These are phyloP conservation scores for Wallacemonas sp. DNA, from an alignment of 208 protist genomes.

Conservation along the genomic window DNA sequence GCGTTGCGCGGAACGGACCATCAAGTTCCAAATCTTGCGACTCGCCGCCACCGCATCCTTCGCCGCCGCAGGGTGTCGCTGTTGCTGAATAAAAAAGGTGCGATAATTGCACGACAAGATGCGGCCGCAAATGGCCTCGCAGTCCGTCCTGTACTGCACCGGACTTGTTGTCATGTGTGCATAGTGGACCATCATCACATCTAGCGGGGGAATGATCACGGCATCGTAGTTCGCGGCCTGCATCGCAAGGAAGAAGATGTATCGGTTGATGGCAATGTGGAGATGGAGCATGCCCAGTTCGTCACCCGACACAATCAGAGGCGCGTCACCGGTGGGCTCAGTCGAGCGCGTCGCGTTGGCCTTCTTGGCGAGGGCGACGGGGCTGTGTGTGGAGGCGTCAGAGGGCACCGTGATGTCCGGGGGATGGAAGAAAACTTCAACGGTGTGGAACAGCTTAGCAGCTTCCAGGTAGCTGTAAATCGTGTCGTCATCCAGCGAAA, in stretches of 20 bases:
- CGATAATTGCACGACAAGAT: constrained; percentile 89
- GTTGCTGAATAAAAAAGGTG: constrained; percentile 70
- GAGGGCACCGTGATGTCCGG: background rate
- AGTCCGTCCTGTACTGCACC: constrained; percentile 76
- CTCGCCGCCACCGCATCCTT: constrained; percentile 65
- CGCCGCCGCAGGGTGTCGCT: constrained; percentile 39
- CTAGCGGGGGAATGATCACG: constrained; percentile 84
- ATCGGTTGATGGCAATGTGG: constrained; percentile 72
- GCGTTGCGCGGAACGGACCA: constrained; percentile 76
- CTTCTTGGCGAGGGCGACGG: too few species aligned
- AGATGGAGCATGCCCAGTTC: constrained; percentile 41
- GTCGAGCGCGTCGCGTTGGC: too few species aligned
- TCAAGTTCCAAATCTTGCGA: constrained; percentile 84
- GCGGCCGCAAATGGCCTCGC: constrained; percentile 80
- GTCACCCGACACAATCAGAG: constrained; percentile 5
- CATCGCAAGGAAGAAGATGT: constrained; percentile 90
- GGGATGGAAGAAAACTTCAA: constrained; percentile 75
- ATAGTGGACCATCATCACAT: constrained; percentile 88
- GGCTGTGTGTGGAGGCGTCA: background rate
- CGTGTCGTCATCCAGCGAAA: constrained; percentile 71
- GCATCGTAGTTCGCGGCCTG: constrained; percentile 88
- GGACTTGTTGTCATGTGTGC: constrained; percentile 75
- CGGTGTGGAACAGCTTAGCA: constrained; percentile 43
- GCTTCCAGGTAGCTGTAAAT: constrained; percentile 70
- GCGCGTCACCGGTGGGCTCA: background rate